A percentile compares a stretch with the other conserved stretches of the same genome.
phyloP scores from a whole-genome alignment of 2,329 filamentous ascomycete species.

The Emydomyces testavorans region DNA sequence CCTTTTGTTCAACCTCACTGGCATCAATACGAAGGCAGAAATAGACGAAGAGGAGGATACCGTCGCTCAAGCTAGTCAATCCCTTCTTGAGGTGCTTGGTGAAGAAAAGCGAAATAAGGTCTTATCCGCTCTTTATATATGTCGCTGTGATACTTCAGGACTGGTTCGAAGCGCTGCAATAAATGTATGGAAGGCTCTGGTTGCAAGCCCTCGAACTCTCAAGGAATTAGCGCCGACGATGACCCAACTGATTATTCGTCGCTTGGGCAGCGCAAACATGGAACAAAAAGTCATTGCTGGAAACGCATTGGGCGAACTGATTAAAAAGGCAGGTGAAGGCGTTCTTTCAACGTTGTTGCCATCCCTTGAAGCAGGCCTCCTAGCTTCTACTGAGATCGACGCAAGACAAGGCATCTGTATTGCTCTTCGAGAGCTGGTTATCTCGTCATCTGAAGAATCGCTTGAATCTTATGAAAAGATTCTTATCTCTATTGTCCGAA shows the following conservation, averaged over 20 bases:
- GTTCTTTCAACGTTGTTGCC: slow-evolving; percentile 80
- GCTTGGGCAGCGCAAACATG: slow-evolving; percentile 90
- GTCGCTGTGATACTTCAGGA: slow-evolving; percentile 89
- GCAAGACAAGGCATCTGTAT: slow-evolving; percentile 96
- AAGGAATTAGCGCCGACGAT: slow-evolving; percentile 93
- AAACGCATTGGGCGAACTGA: slow-evolving; percentile 90
- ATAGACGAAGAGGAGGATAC: slow-evolving; percentile 65
- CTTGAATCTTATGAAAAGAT: slow-evolving; percentile 92
- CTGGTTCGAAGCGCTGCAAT: slow-evolving; percentile 83
- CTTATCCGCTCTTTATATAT: slow-evolving; percentile 92
- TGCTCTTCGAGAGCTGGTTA: slow-evolving; percentile 83
- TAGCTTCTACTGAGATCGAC: slow-evolving; percentile 79
- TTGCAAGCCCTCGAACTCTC: slow-evolving; percentile 79
- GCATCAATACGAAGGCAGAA: slow-evolving; percentile 69
- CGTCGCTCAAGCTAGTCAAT: slow-evolving; percentile 76
- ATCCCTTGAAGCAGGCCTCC: slow-evolving; percentile 81
- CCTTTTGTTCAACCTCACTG: slow-evolving; percentile 91
- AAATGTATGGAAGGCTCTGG: slow-evolving; percentile 91
- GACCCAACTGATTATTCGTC: slow-evolving; percentile 85
- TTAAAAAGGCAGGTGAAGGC: slow-evolving; percentile 89
- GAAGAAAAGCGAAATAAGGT: slow-evolving; percentile 96
- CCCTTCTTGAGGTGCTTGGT: slow-evolving; percentile 85
- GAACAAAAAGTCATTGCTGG: slow-evolving; percentile 98
- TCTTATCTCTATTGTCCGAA: slow-evolving; percentile 84
- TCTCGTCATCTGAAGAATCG: slow-evolving; percentile 74